Evolutionary conservation across 306 rosid genomes (phyloP), one percentile per base, ranked within the genome.

Genomic region (Urtica urens): DNA sequence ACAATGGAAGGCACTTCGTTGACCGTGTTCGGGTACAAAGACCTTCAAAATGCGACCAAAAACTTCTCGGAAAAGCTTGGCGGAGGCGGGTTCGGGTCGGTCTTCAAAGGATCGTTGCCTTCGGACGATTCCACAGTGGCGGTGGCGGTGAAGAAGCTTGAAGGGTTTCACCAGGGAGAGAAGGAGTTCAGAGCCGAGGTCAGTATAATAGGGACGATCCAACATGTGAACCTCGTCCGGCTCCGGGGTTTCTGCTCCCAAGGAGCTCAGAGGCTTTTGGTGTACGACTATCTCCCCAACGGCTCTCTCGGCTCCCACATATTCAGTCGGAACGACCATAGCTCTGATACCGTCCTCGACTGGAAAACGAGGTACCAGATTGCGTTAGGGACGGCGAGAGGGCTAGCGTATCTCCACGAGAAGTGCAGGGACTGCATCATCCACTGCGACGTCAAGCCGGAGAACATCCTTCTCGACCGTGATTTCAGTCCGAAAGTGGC

Each of bases 381-480:
- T 56, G 90, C 90, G 33, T 59, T 81, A 0, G 97, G 93, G 46
- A 72, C 74, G 12, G 95, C 96, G 7, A 83, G 96, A 41, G 96
- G 96, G 23, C 62, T 88, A 60, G 50, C 67, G 49, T 88, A 88
- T 64, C 87, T 88, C 11, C 97, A 88, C 4, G 86, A 88, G 57
- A 83, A 76, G 49, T 88, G 96, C 19, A 69, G 93, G 45, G 94
- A 88, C 14, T 83, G 95, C 48, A 88, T 83, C 63, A 85, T 88
- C 40, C 96, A 88, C 30, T 88, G 95, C 30, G 96, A 88, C 63
- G 77, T 83, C 41, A 88, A 88, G 71, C 96, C 95, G 0, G 96
- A 88, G 51, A 88, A 88, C 65, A 83, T 88, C 55, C 95, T 88
- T 16, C 54, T 88, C 19, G 97, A 88, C 43, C 28, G 68, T 8